Base-by-base conservation (phyloP, 1,284 basidiomycete genomes). In the Fistulinella staudtii region DNA sequence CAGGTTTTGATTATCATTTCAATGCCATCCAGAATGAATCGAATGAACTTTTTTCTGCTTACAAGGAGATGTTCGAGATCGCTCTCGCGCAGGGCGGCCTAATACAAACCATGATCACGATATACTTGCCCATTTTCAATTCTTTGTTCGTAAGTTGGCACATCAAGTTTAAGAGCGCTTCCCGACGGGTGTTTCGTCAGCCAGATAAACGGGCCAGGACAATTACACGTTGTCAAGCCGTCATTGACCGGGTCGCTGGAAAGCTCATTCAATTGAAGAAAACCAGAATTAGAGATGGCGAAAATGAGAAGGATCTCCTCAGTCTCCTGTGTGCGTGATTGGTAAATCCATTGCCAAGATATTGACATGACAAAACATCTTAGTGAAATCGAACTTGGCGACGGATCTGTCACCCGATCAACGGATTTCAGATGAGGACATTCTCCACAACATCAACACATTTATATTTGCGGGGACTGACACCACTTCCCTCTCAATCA, bases 381-480 rank as follows among this genome's bases (percentile, higher is more conserved):
- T 46, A 89, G 86, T 90, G 37, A 86, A 84, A 66, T 83, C 85
- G 9, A 89, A 89, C 58, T 53, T 75, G 31, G 75, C 85, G 4
- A 74, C 66, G 0, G 81, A 85, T 49, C 67, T 86, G 14, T 70
- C 79, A 10, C 69, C 71, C 0, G 78, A 82, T 39, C 79, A 89
- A 52, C 78, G 82, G 34, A 82, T 93, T 48, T 86, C 87, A 2
- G 87, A 91, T 55, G 78, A 82, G 35, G 89, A 91, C 53, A 82
- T 92, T 36, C 69, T 89, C 25, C 71, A 89, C 56, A 90, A 83
- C 52, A 82, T 92, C 64, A 90, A 88, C 53, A 91, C 89, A 0
- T 86, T 92, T 62, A 80, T 91, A 71, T 89, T 92, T 64, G 89
- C 87, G 13, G 89, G 89, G 10, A 87, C 87, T 5, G 89, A 93